Evolutionary conservation across 768 basidiomycete species (phyloP).

Genomic region (Leccinellum albellum): DNA sequence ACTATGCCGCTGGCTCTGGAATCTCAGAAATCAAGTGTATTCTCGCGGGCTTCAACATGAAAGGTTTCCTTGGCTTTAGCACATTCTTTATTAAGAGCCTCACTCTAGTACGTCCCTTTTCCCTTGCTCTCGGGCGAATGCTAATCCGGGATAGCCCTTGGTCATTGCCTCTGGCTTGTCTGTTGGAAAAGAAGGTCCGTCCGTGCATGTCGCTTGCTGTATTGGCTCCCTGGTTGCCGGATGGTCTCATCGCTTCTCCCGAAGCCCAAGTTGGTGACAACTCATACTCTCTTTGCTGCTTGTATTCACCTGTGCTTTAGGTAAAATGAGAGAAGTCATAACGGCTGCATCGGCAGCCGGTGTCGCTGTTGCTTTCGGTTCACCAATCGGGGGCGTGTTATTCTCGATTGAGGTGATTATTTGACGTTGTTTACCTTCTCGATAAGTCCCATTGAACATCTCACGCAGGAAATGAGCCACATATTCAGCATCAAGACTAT

Average conservation of each 20-base stretch:
- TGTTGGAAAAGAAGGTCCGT: constrained; percentile 97
- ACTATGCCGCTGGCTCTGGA: constrained; percentile 95
- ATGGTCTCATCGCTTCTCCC: constrained; percentile 74
- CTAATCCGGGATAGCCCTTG: constrained; percentile 62
- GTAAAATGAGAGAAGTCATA: constrained; percentile 84
- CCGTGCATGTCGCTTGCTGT: constrained; percentile 95
- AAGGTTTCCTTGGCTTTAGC: constrained; percentile 85
- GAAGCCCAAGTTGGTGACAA: constrained; percentile 72
- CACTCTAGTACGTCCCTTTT: constrained; percentile 63
- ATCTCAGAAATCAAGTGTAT: constrained; percentile 99
- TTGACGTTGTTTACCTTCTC: background rate
- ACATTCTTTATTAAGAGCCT: constrained; percentile 94
- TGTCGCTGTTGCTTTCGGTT: constrained; percentile 97
- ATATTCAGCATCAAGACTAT: constrained; percentile 96
- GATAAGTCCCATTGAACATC: background rate
- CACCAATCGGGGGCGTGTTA: constrained; percentile 94
- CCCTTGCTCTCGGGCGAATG: background rate
- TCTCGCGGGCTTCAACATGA: constrained; percentile 94
- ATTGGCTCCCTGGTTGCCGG: constrained; percentile 89
- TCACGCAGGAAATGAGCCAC: constrained; percentile 93
- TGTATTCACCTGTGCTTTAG: constrained; percentile 33
- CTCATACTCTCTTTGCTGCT: constrained; percentile 1
- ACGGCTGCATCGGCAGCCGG: constrained; percentile 97
- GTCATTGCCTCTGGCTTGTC: constrained; percentile 96
- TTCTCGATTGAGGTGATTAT: constrained; percentile 88